Percentiles rank a stretch among this genome's conserved stretches.
Conservation (phyloP, 345 rosid genomes). For the Viola odorata region DNA sequence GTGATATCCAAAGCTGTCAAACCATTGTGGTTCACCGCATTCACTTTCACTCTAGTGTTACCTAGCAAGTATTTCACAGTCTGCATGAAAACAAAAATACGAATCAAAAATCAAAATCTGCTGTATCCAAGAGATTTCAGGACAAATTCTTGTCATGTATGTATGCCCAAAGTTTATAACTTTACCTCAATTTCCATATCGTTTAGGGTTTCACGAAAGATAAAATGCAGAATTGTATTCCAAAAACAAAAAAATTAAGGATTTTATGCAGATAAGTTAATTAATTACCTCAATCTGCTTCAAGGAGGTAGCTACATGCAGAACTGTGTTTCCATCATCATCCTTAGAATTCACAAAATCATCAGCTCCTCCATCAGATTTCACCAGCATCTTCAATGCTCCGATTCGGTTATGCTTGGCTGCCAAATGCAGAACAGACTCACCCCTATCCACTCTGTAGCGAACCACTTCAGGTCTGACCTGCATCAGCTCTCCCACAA, state of each 20-base stretch:
- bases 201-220: too few species aligned
- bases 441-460: neutral
- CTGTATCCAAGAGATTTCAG: neutral
- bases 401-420: neutral
- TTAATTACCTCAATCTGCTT: slow-evolving; percentile 4
- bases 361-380: too few species aligned
- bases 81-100: neutral
- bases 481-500: neutral
- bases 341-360: neutral
- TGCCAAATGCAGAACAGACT: neutral
- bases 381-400: neutral
- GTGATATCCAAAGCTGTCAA: neutral
- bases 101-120: neutral
- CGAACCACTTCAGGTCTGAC: neutral
- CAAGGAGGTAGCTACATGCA: neutral
- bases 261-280: neutral
- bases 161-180: too few species aligned
- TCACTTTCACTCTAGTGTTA: neutral
- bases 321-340: neutral
- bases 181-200: too few species aligned
- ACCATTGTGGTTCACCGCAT: slow-evolving; percentile 3
- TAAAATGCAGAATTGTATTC: too few species aligned
- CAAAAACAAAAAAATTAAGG: too few species aligned
- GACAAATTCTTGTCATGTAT: too few species aligned
- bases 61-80: neutral